These are phyloP conservation scores for Clavispora phyllophila DNA, from an alignment of 805 yeast species.

Conservation along the genomic window DNA sequence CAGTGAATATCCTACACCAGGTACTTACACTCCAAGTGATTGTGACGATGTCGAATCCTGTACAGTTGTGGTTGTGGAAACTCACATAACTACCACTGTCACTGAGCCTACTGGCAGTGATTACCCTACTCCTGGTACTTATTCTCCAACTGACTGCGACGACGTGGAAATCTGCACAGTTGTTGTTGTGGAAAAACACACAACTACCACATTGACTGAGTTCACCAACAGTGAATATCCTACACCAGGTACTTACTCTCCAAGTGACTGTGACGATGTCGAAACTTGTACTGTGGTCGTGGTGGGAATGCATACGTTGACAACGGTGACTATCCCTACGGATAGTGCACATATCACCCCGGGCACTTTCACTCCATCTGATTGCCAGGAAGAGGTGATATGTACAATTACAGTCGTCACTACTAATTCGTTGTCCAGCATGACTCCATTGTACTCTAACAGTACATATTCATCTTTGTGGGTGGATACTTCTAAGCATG, in stretches of 20 bases:
- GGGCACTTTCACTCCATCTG: neutral
- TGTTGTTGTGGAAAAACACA: neutral
- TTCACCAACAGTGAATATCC: neutral
- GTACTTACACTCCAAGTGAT: neutral
- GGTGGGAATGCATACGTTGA: neutral
- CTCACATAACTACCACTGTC: neutral
- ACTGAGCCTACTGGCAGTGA: neutral
- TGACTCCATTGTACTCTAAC: too few relatives aligned
- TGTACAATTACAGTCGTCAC: neutral
- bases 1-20: neutral
- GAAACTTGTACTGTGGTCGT: neutral
- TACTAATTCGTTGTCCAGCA: too few relatives aligned
- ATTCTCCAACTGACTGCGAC: neutral
- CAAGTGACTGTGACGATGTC: neutral
- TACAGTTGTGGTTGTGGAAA: neutral
- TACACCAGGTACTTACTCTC: neutral
- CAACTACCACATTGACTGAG: neutral
- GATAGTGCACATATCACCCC: neutral
- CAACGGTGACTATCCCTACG: neutral
- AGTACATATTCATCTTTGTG: too few relatives aligned
- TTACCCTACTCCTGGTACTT: neutral
- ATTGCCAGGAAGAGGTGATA: neutral
- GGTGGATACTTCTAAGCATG: too few relatives aligned
- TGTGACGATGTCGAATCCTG: neutral
- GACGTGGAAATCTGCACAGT: neutral